phyloP scores from a whole-genome alignment of 768 basidiomycete species.

The Hericium coralloides region DNA sequence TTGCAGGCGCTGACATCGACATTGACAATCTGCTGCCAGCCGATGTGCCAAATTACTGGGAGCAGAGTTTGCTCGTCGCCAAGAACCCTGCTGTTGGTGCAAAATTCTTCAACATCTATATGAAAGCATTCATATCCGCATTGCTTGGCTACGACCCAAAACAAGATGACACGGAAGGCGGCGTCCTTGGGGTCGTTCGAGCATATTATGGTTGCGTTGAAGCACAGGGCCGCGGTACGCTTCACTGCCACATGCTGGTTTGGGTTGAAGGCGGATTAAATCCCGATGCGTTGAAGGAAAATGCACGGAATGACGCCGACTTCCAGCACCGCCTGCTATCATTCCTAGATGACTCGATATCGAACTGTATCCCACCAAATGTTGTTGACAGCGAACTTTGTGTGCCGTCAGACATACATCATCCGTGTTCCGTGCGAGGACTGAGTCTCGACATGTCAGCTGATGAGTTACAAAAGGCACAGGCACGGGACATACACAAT shows the following conservation, averaged over 20 bases:
- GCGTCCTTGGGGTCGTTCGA: constrained; percentile 25
- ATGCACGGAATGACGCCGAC: constrained; percentile 1
- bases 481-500: neutral
- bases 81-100: constrained; percentile 31
- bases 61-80: constrained; percentile 29
- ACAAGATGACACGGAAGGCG: constrained; percentile 10
- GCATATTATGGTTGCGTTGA: constrained; percentile 34
- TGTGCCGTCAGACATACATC: too few species aligned
- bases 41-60: constrained; percentile 20
- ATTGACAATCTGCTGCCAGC: constrained; percentile 23
- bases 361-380: constrained; percentile 18
- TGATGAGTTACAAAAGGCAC: neutral
- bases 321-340: constrained; percentile 16
- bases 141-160: constrained; percentile 19
- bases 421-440: neutral
- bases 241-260: constrained; percentile 34
- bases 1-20: constrained; percentile 29
- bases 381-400: neutral
- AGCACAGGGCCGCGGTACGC: constrained; percentile 28
- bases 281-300: neutral
- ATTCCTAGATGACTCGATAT: constrained; percentile 23
- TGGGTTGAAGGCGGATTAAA: constrained; percentile 23
- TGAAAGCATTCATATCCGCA: too few species aligned
- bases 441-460: neutral
- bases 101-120: constrained; percentile 32